phyloP scores from a whole-genome alignment of 1,139 yeast genomes.

The Geotrichum fermentans region DNA sequence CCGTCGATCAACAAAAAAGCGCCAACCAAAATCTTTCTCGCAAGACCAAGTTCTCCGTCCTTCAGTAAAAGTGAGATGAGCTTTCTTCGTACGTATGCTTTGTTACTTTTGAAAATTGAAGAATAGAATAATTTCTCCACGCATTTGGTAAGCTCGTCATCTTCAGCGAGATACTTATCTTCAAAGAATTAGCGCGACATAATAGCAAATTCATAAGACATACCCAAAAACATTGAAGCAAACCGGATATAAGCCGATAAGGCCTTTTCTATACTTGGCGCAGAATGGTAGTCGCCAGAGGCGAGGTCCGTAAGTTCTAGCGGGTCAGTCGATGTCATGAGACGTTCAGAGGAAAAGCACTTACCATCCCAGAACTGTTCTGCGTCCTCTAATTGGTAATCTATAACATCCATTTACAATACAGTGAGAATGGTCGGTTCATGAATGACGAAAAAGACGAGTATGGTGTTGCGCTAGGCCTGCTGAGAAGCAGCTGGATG shows the following conservation, averaged over 20 bases:
- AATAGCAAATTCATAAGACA: neutral
- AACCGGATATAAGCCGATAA: constrained; percentile 31
- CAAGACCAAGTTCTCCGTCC: constrained; percentile 24
- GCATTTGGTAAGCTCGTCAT: constrained; percentile 34
- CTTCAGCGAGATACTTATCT: constrained; percentile 31
- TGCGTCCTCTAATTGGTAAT: constrained; percentile 32
- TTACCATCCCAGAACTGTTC: constrained; percentile 36
- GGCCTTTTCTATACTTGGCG: constrained; percentile 28
- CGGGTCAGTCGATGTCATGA: too few relatives aligned
- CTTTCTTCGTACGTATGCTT: constrained; percentile 34
- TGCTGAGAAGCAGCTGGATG: neutral
- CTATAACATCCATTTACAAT: constrained; percentile 32
- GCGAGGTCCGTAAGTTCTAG: constrained; percentile 29
- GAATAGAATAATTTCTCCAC: constrained; percentile 34
- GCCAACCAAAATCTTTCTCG: constrained; percentile 41
- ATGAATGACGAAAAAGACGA: neutral
- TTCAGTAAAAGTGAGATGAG: constrained; percentile 31
- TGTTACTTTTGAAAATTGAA: constrained; percentile 29
- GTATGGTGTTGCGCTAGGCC: neutral
- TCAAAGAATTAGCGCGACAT: neutral
- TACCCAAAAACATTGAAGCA: constrained; percentile 31
- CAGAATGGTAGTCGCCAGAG: constrained; percentile 30
- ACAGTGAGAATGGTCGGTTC: neutral
- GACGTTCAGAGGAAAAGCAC: constrained; percentile 12
- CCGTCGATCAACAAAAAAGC: constrained; percentile 50